A percentile compares a stretch with the other conserved stretches of the same genome.
Conservation (phyloP, 257 asterid species). For the Buddleja alternifolia region DNA sequence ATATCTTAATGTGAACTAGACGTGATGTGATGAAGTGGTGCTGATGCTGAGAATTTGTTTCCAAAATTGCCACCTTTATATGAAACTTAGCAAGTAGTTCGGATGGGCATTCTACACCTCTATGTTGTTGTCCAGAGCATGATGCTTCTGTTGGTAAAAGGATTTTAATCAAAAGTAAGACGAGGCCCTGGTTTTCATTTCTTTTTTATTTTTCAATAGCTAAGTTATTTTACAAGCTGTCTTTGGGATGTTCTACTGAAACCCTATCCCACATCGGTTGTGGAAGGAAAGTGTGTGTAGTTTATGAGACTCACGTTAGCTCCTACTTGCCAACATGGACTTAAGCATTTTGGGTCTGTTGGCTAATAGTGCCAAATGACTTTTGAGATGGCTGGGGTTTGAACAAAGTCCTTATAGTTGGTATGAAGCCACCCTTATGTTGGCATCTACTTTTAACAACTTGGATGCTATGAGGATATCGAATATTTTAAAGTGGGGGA, state of each 20-base stretch:
- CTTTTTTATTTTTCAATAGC: not conserved
- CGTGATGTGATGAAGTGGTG: conserved; percentile 4
- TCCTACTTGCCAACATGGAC: conserved; percentile 5
- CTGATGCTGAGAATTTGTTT: not conserved
- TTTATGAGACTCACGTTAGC: not conserved
- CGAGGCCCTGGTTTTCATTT: not conserved
- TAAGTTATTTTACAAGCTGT: not conserved
- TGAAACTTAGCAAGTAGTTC: conserved; percentile 14
- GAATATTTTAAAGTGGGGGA: not conserved
- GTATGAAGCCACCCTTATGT: not conserved
- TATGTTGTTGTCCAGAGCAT: not conserved
- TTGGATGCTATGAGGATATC: not conserved
- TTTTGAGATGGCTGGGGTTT: not conserved
- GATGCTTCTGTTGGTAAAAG: conserved; percentile 10
- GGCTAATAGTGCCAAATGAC: not conserved
- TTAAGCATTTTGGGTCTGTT: not conserved
- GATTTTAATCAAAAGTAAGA: not conserved
- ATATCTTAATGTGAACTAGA: conserved; percentile 1
- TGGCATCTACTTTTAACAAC: not conserved
- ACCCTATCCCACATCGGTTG: not conserved
- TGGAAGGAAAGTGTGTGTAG: not conserved
- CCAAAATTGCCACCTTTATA: not conserved
- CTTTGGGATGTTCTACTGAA: not conserved
- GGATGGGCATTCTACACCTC: conserved; percentile 1
- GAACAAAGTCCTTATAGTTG: not conserved